Evolutionary conservation across 2,329 filamentous ascomycete genomes (phyloP).

Genomic region (Eurotiales sp.): DNA sequence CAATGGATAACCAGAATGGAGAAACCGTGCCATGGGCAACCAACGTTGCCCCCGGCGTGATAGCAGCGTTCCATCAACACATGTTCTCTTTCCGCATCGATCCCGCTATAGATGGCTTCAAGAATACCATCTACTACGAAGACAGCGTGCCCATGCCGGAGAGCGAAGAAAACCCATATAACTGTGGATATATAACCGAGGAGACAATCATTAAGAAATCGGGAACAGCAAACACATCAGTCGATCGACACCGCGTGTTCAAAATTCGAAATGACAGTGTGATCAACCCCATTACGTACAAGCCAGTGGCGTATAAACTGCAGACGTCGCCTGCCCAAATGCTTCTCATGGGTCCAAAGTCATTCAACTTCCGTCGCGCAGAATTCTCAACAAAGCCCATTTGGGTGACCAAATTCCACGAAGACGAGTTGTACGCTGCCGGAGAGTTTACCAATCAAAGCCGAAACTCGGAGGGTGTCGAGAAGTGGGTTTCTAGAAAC

Average conservation of each 20-base stretch:
- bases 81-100: conserved; percentile 65
- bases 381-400: conserved; percentile 56
- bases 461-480: conserved; percentile 37
- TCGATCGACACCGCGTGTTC: conserved; percentile 51
- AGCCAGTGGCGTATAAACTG: conserved; percentile 56
- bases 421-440: conserved; percentile 51
- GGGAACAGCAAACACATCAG: conserved; percentile 44
- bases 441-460: conserved; percentile 55
- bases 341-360: conserved; percentile 51
- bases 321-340: conserved; percentile 53
- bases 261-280: conserved; percentile 55
- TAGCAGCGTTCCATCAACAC: conserved; percentile 69
- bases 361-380: conserved; percentile 49
- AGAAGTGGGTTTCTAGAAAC: conserved; percentile 31
- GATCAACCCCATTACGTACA: conserved; percentile 52
- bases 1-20: conserved; percentile 58
- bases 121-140: conserved; percentile 54
- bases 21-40: conserved; percentile 64
- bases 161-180: conserved; percentile 50
- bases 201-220: conserved; percentile 49
- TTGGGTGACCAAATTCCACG: conserved; percentile 52
- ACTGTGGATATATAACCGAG: conserved; percentile 53
- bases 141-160: conserved; percentile 58
- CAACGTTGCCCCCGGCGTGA: conserved; percentile 64
- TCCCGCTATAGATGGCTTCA: conserved; percentile 54